phyloP scores from a whole-genome alignment of 305 asterid species.

The Fraxinus greggii region DNA sequence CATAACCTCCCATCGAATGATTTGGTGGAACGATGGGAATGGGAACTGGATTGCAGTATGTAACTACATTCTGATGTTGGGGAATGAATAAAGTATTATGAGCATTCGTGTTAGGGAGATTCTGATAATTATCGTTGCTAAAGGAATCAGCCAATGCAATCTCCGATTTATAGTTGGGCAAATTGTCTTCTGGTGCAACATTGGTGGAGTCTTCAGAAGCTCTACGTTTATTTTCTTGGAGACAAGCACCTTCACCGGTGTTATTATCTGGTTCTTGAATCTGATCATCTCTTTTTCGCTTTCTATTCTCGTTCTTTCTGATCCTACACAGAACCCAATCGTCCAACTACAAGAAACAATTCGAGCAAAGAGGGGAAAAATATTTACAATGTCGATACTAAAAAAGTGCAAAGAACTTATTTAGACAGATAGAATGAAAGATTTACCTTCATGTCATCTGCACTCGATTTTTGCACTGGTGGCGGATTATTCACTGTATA shows the following conservation, averaged over 20 bases:
- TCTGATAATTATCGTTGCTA: background rate
- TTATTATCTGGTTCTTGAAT: background rate
- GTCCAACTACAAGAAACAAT: slow-evolving; percentile 14
- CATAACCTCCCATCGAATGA: background rate
- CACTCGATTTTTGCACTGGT: background rate
- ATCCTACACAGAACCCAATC: slow-evolving; percentile 9
- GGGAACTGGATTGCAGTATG: background rate
- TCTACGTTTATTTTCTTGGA: background rate
- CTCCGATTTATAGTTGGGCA: background rate
- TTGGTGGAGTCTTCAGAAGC: background rate
- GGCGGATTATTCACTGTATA: background rate
- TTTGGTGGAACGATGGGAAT: background rate
- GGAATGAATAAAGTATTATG: background rate
- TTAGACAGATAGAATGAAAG: background rate
- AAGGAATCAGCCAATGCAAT: background rate
- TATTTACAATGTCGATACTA: background rate
- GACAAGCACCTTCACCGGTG: background rate
- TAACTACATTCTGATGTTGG: background rate
- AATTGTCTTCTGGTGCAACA: background rate
- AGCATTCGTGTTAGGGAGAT: background rate
- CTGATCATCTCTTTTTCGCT: background rate
- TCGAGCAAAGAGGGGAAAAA: background rate
- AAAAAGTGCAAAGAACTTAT: background rate
- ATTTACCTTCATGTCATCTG: background rate
- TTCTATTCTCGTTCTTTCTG: background rate